Base-by-base conservation (phyloP, 1,284 basidiomycete species). In the Stereum hirsutum region DNA sequence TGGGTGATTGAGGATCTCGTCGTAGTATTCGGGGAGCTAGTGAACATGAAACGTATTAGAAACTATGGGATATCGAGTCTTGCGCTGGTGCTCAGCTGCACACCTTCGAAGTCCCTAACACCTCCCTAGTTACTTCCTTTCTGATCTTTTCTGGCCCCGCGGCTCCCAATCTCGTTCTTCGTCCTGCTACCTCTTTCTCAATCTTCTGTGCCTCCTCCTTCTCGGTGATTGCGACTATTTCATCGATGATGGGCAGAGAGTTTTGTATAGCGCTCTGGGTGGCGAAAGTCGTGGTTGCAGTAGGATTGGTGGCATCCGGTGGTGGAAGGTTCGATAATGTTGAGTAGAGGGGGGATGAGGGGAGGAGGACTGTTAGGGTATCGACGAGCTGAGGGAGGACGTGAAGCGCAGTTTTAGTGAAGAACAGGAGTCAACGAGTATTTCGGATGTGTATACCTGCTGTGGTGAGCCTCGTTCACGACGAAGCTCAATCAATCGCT, bases 271-370 rank as follows among this genome's bases (percentile, higher is more conserved):
- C 75, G 6, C 63, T 60, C 63, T 96, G 75, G 1, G 71, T 66
- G 6, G 65, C 60, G 36, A 68, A 70, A 6, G 70, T 80, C 7
- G 81, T 70, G 10, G 78, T 77, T 14, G 73, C 64, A 4, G 74
- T 72, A 0, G 89, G 87, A 40, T 77, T 78, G 1, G 89, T 85
- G 14, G 80, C 74, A 57, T 95, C 89, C 0, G 87, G 85, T 2
- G 68, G 65, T 4, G 89, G 82, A 1, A 95, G 67, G 0, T 66
- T 65, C 1, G 76, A 80, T 3, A 98, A 66, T 1, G 81, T 64
- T 1, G 66, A 50, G 52, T 85, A 85, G 23, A 84, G 65, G 0
- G 74, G 66, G 6, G 93, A 94, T 8, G 76, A 75, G 0, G 89
- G 88, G 5, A 97, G 76, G 8, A 92, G 68, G 24, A 86, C 67